These are phyloP conservation scores for Paratinospora sagittata DNA, from an alignment of 164 flowering plant genomes.

Conservation along the genomic window DNA sequence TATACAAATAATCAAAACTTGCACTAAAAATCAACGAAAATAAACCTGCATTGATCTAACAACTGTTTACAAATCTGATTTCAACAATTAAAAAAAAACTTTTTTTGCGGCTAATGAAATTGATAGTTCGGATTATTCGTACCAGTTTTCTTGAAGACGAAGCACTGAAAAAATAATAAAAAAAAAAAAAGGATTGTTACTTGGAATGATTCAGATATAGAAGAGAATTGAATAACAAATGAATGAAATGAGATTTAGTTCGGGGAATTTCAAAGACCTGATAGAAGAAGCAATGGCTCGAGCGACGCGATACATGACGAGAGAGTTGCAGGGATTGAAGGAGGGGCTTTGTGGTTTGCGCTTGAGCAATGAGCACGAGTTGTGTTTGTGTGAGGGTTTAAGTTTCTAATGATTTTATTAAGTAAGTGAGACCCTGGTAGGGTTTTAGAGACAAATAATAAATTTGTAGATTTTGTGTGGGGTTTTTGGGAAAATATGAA, in stretches of 20 bases:
- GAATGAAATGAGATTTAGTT: neutral
- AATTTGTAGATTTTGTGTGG: too few relatives aligned
- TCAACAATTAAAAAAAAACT: too few relatives aligned
- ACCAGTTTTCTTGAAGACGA: slow-evolving; percentile 47
- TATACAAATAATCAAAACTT: neutral
- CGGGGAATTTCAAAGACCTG: slow-evolving; percentile 16
- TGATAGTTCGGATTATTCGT: neutral
- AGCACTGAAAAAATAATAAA: slow-evolving; percentile 22
- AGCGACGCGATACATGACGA: slow-evolving; percentile 35
- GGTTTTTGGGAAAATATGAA: too few relatives aligned
- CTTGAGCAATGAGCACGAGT: neutral
- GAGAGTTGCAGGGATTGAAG: neutral
- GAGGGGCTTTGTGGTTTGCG: neutral
- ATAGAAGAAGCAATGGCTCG: slow-evolving; percentile 37
- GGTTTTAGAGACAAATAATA: neutral
- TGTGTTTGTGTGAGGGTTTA: slow-evolving; percentile 5
- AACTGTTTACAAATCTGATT: neutral
- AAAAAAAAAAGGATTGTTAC: neutral
- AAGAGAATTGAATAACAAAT: neutral
- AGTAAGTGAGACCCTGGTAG: neutral
- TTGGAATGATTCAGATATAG: neutral
- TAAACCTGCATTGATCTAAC: neutral
- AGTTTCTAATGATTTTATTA: neutral
- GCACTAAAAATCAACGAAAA: neutral
- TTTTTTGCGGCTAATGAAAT: too few relatives aligned